Percentiles rank a stretch among this genome's conserved stretches.
Evolutionary conservation across 352 stramenopile species (phyloP).

Genomic region (Phytophthora pistaciae): DNA sequence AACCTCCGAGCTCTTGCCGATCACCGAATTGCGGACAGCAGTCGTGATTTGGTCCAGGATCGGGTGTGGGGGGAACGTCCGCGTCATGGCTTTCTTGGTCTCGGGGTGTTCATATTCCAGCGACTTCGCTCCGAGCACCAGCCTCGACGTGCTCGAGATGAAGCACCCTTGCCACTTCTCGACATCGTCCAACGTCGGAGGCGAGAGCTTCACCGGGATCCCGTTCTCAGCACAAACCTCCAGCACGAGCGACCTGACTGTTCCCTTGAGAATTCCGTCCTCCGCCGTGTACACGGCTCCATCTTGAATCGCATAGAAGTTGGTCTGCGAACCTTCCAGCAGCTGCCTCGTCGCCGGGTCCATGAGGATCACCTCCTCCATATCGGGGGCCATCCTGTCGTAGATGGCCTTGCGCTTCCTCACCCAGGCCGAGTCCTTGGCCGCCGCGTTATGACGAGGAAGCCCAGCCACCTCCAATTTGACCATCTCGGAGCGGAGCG

Average conservation of each 20-base stretch:
- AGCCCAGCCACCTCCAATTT: slow-evolving; percentile 77
- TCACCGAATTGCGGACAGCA: slow-evolving; percentile 56
- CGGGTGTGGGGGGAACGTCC: slow-evolving; percentile 44
- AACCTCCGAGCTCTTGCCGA: slow-evolving; percentile 64
- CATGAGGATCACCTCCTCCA: slow-evolving; percentile 89
- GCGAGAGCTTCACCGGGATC: slow-evolving; percentile 64
- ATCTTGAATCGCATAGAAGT: slow-evolving; percentile 77
- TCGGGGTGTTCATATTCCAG: slow-evolving; percentile 60
- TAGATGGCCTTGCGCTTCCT: slow-evolving; percentile 82
- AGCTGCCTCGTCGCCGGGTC: slow-evolving; percentile 64
- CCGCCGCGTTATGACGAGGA: slow-evolving; percentile 74
- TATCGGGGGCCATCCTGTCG: slow-evolving; percentile 63
- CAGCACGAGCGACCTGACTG: slow-evolving; percentile 76
- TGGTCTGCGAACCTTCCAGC: slow-evolving; percentile 87
- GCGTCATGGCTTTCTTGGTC: slow-evolving; percentile 33
- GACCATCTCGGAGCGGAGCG: slow-evolving; percentile 65
- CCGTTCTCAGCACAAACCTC: slow-evolving; percentile 63
- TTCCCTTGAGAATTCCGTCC: slow-evolving; percentile 81
- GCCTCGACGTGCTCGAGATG: slow-evolving; percentile 84
- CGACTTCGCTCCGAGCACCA: slow-evolving; percentile 68
- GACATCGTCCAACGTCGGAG: slow-evolving; percentile 62
- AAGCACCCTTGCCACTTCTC: slow-evolving; percentile 82
- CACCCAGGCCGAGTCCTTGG: slow-evolving; percentile 84
- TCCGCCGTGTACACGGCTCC: slow-evolving; percentile 70
- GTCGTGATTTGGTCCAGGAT: slow-evolving; percentile 57